Evolutionary conservation across 2,329 filamentous ascomycete genomes (phyloP).

Genomic region (Diaporthe ilicicola): DNA sequence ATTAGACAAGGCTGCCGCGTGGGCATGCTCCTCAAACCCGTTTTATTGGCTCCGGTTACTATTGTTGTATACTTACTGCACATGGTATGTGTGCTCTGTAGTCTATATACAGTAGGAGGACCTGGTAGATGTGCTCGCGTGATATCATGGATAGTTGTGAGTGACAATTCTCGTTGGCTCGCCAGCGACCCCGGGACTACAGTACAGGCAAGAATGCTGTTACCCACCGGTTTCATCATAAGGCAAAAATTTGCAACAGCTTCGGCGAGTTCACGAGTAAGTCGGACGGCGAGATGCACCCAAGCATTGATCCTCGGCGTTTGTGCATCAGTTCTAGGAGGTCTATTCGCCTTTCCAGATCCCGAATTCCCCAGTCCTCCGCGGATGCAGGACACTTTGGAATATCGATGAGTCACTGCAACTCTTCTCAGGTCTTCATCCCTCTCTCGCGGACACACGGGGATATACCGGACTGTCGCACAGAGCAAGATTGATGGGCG

Average conservation of each 20-base stretch:
- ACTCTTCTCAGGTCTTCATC: neutral
- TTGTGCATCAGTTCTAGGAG: neutral
- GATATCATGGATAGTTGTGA: slow-evolving; percentile 8
- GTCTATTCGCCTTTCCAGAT: slow-evolving; percentile 5
- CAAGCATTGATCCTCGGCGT: slow-evolving; percentile 8
- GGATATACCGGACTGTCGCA: neutral
- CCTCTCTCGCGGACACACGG: neutral
- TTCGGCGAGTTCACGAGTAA: slow-evolving; percentile 25
- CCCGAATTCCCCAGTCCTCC: slow-evolving; percentile 7
- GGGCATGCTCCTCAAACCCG: neutral
- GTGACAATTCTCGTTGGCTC: neutral
- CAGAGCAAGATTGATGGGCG: neutral
- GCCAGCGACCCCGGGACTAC: neutral
- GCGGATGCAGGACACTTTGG: neutral
- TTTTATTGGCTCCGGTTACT: neutral
- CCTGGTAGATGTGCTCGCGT: neutral
- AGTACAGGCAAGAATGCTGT: neutral
- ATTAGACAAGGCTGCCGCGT: neutral
- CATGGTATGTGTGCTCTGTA: neutral
- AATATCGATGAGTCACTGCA: neutral
- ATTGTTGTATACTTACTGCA: neutral
- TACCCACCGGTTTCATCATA: slow-evolving; percentile 11
- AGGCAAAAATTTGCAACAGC: slow-evolving; percentile 16
- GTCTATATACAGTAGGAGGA: too few species aligned
- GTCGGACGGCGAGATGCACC: neutral